Conservation (phyloP, 306 rosid genomes). For the Trifolium fragiferum region DNA sequence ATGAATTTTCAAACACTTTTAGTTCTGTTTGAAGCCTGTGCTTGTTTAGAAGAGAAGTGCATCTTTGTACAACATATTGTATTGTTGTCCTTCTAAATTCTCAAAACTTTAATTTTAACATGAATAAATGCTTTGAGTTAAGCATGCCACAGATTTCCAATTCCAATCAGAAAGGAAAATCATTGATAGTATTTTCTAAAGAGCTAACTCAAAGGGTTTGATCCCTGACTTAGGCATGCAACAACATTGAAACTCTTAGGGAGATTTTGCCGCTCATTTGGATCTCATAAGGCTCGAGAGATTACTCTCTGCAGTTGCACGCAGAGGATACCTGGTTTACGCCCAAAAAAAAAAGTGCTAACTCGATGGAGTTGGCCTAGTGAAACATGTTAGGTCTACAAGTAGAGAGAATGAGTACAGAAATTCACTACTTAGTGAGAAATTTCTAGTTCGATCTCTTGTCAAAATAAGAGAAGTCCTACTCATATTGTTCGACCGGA, state of each 20-base stretch:
- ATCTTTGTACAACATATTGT: not conserved
- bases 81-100: constrained; percentile 2
- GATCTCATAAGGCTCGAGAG: no score
- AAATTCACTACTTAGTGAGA: not conserved
- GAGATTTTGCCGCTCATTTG: no score
- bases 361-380: not conserved
- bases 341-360: no score
- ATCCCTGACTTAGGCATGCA: no score
- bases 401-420: not conserved
- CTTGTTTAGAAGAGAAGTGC: not conserved
- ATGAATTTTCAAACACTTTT: not conserved
- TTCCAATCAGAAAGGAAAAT: not conserved
- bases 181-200: not conserved
- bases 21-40: not conserved
- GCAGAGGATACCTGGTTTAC: no score
- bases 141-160: not conserved
- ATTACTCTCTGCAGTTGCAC: no score
- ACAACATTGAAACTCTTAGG: no score
- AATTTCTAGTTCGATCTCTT: not conserved
- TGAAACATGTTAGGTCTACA: not conserved
- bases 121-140: not conserved
- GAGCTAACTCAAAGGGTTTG: not conserved
- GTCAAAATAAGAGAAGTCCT: not conserved
- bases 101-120: not conserved
- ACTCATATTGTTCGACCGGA: not conserved